Conservation (phyloP, 306 rosid genomes). For the Arachis hypogaea region DNA sequence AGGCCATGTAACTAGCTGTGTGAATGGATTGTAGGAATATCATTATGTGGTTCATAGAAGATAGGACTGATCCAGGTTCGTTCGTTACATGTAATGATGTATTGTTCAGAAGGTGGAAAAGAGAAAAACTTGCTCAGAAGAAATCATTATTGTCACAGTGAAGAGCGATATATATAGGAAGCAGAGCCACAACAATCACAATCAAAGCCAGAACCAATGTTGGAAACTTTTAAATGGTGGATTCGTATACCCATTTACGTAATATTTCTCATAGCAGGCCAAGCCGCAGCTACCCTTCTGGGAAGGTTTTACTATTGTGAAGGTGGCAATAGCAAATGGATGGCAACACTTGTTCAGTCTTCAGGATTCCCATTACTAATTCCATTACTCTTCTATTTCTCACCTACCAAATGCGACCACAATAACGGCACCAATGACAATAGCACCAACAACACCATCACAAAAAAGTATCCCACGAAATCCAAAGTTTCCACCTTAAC, state of each 20-base stretch:
- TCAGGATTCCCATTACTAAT: slow-evolving; percentile 66
- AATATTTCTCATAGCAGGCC: slow-evolving; percentile 52
- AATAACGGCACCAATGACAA: not conserved
- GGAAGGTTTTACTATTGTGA: slow-evolving; percentile 63
- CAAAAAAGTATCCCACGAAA: not conserved
- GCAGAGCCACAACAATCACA: not conserved
- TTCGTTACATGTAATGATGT: too few relatives aligned
- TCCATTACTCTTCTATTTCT: slow-evolving; percentile 49
- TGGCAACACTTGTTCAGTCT: slow-evolving; percentile 70
- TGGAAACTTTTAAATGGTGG: slow-evolving; percentile 56
- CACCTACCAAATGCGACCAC: slow-evolving; percentile 8
- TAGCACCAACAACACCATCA: slow-evolving; percentile 14
- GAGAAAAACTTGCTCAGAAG: too few relatives aligned
- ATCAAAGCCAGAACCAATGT: slow-evolving; percentile 4
- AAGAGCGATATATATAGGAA: too few relatives aligned
- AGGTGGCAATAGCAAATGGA: slow-evolving; percentile 77
- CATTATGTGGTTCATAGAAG: too few relatives aligned
- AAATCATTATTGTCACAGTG: too few relatives aligned
- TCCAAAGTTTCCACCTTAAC: slow-evolving; percentile 30
- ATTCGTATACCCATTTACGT: slow-evolving; percentile 47
- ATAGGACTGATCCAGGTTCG: too few relatives aligned
- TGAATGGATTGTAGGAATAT: too few relatives aligned
- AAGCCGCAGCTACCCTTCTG: slow-evolving; percentile 60
- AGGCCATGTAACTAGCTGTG: too few relatives aligned
- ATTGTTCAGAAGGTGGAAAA: too few relatives aligned